Percentiles rank a stretch among this genome's conserved stretches.
Conservation (phyloP, 192 early-diverging fungal genomes). For the Podila epigama region DNA sequence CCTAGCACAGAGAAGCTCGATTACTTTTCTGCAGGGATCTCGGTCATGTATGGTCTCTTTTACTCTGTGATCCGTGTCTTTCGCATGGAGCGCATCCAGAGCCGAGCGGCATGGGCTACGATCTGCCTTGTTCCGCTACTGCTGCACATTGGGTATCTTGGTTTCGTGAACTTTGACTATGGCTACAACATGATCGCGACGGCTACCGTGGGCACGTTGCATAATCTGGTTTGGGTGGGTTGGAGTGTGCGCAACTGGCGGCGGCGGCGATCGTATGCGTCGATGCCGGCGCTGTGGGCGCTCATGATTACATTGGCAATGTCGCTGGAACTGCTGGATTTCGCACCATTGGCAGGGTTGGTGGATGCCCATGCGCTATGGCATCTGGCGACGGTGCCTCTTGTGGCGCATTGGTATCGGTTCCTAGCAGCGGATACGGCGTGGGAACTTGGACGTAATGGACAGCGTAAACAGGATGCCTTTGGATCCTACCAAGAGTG, state of each 20-base stretch:
- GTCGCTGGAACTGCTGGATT: conserved; percentile 91
- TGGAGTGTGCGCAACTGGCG: conserved; percentile 66
- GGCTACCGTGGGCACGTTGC: conserved; percentile 72
- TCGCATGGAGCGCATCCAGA: conserved; percentile 46
- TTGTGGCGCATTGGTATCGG: conserved; percentile 78
- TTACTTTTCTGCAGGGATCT: conserved; percentile 89
- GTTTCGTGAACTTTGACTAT: conserved; percentile 87
- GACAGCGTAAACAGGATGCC: conserved; percentile 3
- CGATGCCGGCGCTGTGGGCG: conserved; percentile 67
- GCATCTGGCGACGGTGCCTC: conserved; percentile 90
- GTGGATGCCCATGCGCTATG: conserved; percentile 97
- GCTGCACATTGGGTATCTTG: conserved; percentile 77
- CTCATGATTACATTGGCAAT: conserved; percentile 74
- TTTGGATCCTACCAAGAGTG: conserved; percentile 4
- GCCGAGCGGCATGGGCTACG: conserved; percentile 40
- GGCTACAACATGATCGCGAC: conserved; percentile 93
- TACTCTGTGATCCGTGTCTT: conserved; percentile 70
- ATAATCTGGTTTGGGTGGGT: conserved; percentile 78
- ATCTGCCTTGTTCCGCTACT: conserved; percentile 56
- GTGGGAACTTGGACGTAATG: conserved; percentile 51
- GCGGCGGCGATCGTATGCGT: conserved; percentile 66
- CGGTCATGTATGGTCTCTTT: conserved; percentile 81
- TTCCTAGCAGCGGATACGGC: conserved; percentile 83
- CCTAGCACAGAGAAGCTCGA: conserved; percentile 90
- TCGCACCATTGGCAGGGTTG: conserved; percentile 79